Evolutionary conservation across 169 alveolate species (phyloP).

Genomic region (Amoebophrya sp.): DNA sequence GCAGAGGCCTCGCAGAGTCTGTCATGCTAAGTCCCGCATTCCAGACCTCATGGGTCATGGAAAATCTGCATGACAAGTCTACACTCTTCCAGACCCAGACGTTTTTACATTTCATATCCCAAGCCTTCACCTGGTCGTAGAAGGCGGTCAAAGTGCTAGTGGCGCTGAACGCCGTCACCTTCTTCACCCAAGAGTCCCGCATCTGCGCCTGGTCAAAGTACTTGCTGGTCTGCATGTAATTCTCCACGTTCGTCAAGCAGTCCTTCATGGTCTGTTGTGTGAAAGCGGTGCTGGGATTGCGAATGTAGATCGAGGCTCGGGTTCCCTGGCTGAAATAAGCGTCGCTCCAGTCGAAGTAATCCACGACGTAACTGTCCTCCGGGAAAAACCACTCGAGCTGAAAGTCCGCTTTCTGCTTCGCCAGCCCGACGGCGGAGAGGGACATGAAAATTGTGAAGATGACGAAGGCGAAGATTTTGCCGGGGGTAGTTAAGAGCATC

Average conservation of each 20-base stretch:
- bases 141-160: neutral
- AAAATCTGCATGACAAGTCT: no score
- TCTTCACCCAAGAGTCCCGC: neutral
- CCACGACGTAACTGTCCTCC: neutral
- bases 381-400: neutral
- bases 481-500: neutral
- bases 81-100: no score
- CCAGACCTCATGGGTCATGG: no score
- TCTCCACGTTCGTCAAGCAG: neutral
- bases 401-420: neutral
- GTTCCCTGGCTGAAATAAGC: neutral
- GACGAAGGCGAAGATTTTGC: neutral
- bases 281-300: no score
- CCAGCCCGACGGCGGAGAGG: neutral
- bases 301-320: neutral
- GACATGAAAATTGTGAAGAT: no score
- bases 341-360: neutral
- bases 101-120: no score
- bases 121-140: neutral
- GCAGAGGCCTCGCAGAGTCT: no score
- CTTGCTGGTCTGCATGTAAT: neutral
- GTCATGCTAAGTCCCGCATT: no score
- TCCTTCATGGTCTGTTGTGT: neutral
- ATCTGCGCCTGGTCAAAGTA: neutral
- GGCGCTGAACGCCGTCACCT: neutral